phyloP scores from a whole-genome alignment of 768 basidiomycete genomes.

The Suillus clintonianus region DNA sequence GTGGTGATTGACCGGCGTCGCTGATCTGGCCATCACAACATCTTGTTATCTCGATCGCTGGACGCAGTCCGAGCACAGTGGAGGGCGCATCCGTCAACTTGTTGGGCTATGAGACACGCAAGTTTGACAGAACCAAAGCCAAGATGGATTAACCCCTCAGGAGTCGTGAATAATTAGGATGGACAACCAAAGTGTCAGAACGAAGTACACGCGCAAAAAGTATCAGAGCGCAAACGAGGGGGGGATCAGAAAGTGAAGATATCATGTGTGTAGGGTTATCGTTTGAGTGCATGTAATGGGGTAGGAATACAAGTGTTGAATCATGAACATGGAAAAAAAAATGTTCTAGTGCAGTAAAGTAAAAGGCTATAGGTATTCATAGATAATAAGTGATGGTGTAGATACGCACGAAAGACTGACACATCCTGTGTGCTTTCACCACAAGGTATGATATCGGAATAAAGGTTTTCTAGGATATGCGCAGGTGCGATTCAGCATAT shows the following conservation, averaged over 20 bases:
- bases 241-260: not conserved
- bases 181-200: not conserved
- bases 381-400: conserved; percentile 17
- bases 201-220: not conserved
- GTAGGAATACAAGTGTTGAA: conserved; percentile 2
- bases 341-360: not conserved
- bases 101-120: not conserved
- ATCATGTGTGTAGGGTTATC: not conserved
- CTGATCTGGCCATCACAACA: too few species aligned
- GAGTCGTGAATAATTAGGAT: not conserved
- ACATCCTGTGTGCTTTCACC: conserved; percentile 6
- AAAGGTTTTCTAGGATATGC: conserved; percentile 9
- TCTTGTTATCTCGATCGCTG: not conserved
- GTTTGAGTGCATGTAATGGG: not conserved
- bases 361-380: conserved; percentile 11
- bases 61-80: not conserved
- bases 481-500: not conserved
- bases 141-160: not conserved
- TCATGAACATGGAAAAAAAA: conserved; percentile 4
- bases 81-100: not conserved
- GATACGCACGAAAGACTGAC: conserved; percentile 20
- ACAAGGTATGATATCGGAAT: conserved; percentile 16
- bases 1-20: too few species aligned
- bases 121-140: not conserved
- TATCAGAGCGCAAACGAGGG: not conserved